These are phyloP conservation scores for Cladosporium halotolerans DNA, from an alignment of 2,329 filamentous ascomycete species.

Conservation along the genomic window DNA sequence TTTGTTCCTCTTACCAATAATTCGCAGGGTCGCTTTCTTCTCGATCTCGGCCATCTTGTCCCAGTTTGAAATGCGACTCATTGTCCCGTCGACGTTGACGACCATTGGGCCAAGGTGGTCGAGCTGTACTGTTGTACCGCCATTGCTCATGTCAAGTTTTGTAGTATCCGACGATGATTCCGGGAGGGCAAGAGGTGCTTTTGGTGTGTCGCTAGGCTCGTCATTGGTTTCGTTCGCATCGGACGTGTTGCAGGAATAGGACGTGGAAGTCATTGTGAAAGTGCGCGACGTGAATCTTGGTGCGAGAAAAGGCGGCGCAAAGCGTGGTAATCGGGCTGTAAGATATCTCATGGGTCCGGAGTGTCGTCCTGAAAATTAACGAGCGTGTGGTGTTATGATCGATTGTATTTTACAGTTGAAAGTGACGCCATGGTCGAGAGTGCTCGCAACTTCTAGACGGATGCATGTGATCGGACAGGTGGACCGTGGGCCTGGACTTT, in stretches of 20 bases:
- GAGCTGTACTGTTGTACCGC: slow-evolving; percentile 46
- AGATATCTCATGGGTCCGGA: slow-evolving; percentile 2
- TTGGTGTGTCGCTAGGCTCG: neutral
- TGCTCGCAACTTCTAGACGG: neutral
- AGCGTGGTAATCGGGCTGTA: neutral
- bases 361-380: neutral
- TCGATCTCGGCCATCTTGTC: slow-evolving; percentile 63
- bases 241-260: neutral
- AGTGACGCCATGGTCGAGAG: no score
- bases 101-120: slow-evolving; percentile 68
- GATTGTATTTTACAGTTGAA: no score
- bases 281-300: neutral
- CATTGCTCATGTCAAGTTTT: slow-evolving; percentile 30
- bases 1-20: slow-evolving; percentile 65
- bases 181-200: slow-evolving; percentile 18
- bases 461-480: no score
- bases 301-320: neutral
- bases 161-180: slow-evolving; percentile 14
- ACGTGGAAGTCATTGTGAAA: slow-evolving; percentile 6
- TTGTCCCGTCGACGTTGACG: slow-evolving; percentile 64
- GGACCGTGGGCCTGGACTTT: no score
- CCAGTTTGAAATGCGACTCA: slow-evolving; percentile 70
- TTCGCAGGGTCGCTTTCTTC: slow-evolving; percentile 57
- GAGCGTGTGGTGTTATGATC: no score
- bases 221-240: neutral